Conservation (phyloP, 2,329 filamentous ascomycete species). For the Fusarium sp. region DNA sequence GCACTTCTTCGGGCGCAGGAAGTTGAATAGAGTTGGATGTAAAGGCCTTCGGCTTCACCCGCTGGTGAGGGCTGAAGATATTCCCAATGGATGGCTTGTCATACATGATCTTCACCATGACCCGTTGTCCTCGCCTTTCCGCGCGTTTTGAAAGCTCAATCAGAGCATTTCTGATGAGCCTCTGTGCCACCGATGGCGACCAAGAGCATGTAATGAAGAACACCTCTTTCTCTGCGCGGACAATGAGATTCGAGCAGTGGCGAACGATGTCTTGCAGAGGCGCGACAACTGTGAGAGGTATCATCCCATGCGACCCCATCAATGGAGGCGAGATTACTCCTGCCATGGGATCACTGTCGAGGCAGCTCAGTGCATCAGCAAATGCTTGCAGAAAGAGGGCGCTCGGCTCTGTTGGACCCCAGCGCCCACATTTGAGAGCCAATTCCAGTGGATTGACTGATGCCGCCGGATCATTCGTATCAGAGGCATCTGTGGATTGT, state of each 20-base stretch:
- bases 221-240: slow-evolving; percentile 77
- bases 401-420: slow-evolving; percentile 72
- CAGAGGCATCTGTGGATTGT: slow-evolving; percentile 10
- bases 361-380: slow-evolving; percentile 70
- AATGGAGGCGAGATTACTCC: slow-evolving; percentile 66
- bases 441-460: slow-evolving; percentile 58
- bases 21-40: slow-evolving; percentile 69
- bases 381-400: slow-evolving; percentile 77
- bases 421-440: slow-evolving; percentile 73
- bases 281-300: slow-evolving; percentile 75
- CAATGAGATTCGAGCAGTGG: slow-evolving; percentile 83
- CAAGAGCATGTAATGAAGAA: slow-evolving; percentile 82
- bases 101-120: slow-evolving; percentile 81
- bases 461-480: slow-evolving; percentile 35
- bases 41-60: slow-evolving; percentile 69
- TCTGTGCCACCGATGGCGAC: slow-evolving; percentile 76
- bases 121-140: slow-evolving; percentile 64
- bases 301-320: slow-evolving; percentile 67
- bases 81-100: slow-evolving; percentile 77
- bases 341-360: slow-evolving; percentile 63
- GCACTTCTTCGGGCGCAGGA: slow-evolving; percentile 73
- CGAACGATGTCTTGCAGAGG: slow-evolving; percentile 72
- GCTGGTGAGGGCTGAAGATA: slow-evolving; percentile 72
- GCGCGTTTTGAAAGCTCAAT: slow-evolving; percentile 76
- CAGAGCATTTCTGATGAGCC: slow-evolving; percentile 75